A percentile compares a stretch with the other conserved stretches of the same genome.
Conservation (phyloP, 2,329 filamentous ascomycete species). For the Pyrenophora graminea region DNA sequence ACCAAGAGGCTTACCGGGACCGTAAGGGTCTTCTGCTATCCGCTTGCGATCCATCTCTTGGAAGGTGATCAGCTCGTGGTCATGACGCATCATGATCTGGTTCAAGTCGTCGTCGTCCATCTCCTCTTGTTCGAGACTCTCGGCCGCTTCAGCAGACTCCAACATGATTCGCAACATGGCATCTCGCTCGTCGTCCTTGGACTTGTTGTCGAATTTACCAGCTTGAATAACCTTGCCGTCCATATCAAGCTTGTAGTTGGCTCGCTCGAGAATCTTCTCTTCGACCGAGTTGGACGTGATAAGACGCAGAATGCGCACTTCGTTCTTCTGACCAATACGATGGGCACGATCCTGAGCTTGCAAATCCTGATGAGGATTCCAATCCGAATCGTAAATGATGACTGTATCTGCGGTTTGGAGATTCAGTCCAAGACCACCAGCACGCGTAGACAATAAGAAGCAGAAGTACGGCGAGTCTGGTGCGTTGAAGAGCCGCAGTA, state of each 20-base stretch:
- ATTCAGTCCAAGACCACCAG: slow-evolving; percentile 95
- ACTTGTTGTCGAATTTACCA: slow-evolving; percentile 99
- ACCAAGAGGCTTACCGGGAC: slow-evolving; percentile 69
- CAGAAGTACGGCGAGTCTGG: slow-evolving; percentile 93
- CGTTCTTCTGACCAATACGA: slow-evolving; percentile 99
- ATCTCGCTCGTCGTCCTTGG: slow-evolving; percentile 96
- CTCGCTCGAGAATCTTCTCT: slow-evolving; percentile 96
- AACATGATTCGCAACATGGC: slow-evolving; percentile 92
- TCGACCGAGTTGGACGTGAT: slow-evolving; percentile 98
- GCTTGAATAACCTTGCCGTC: slow-evolving; percentile 99
- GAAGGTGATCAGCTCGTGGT: slow-evolving; percentile 78
- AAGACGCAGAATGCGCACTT: slow-evolving; percentile 91
- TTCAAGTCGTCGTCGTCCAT: slow-evolving; percentile 99
- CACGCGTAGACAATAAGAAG: slow-evolving; percentile 97
- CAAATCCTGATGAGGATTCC: slow-evolving; percentile 99
- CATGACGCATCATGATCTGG: slow-evolving; percentile 85
- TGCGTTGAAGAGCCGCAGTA: slow-evolving; percentile 86
- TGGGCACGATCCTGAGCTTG: slow-evolving; percentile 99
- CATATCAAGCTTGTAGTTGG: slow-evolving; percentile 98
- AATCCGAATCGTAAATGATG: slow-evolving; percentile 99
- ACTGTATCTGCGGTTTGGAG: slow-evolving; percentile 97
- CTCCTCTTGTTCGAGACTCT: slow-evolving; percentile 84
- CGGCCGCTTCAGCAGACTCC: slow-evolving; percentile 73
- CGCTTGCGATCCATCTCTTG: slow-evolving; percentile 82
- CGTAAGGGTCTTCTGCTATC: slow-evolving; percentile 68